phyloP scores from a whole-genome alignment of 257 asterid species.

The Phtheirospermum japonicum region DNA sequence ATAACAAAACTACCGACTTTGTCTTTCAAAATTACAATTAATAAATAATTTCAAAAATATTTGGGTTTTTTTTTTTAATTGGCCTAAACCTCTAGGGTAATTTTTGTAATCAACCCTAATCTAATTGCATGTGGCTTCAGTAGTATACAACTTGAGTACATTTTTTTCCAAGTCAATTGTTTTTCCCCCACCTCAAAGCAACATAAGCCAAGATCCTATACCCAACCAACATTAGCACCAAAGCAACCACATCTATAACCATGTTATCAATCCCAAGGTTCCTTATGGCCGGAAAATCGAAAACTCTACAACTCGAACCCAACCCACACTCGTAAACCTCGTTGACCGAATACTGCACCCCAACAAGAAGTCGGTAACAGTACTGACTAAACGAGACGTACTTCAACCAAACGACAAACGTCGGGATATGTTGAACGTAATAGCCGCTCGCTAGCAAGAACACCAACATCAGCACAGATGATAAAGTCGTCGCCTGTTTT shows the following conservation, averaged over 20 bases:
- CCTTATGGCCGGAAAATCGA: slow-evolving; percentile 62
- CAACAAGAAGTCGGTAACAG: slow-evolving; percentile 65
- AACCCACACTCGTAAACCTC: slow-evolving; percentile 61
- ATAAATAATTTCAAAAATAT: too few relatives aligned
- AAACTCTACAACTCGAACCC: slow-evolving; percentile 44
- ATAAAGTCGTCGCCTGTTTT: slow-evolving; percentile 61
- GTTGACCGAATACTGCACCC: slow-evolving; percentile 54
- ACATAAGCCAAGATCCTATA: slow-evolving; percentile 74
- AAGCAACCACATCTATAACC: slow-evolving; percentile 56
- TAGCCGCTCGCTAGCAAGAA: slow-evolving; percentile 74
- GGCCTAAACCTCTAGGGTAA: too few relatives aligned
- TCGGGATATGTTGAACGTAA: slow-evolving; percentile 74
- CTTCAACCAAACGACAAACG: slow-evolving; percentile 64
- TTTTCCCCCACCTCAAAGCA: slow-evolving; percentile 54
- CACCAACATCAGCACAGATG: slow-evolving; percentile 72
- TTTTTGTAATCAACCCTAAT: too few relatives aligned
- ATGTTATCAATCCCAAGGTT: slow-evolving; percentile 49
- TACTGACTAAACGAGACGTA: slow-evolving; percentile 70
- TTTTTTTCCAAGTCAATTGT: too few relatives aligned
- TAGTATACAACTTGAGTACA: too few relatives aligned
- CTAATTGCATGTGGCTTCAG: too few relatives aligned
- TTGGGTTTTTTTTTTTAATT: too few relatives aligned
- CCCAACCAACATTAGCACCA: slow-evolving; percentile 69
- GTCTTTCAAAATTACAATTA: too few relatives aligned
- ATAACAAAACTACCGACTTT: too few relatives aligned